These are phyloP conservation scores for Arthrinium phaeospermum DNA, from an alignment of 2,329 filamentous ascomycete species.

Conservation along the genomic window DNA sequence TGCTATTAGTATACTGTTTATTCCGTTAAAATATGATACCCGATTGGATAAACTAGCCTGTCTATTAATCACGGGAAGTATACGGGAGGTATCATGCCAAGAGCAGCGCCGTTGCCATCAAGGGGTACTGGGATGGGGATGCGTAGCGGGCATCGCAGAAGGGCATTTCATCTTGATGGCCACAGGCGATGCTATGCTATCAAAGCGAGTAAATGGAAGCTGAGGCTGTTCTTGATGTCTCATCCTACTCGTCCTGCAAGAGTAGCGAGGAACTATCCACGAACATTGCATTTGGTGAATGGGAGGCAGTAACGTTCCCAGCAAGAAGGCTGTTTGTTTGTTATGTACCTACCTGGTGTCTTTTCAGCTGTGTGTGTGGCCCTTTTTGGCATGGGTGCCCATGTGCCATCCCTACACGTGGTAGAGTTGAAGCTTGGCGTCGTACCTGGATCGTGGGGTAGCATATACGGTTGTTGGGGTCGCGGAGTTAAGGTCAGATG, in stretches of 20 bases:
- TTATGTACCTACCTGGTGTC: not conserved
- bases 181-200: not conserved
- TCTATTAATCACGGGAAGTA: too few species aligned
- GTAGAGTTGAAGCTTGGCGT: conserved; percentile 1
- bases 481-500: conserved; percentile 14
- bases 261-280: not conserved
- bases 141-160: not conserved
- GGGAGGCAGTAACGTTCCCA: not conserved
- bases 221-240: not conserved
- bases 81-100: too few species aligned
- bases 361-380: not conserved
- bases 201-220: not conserved
- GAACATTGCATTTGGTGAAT: not conserved
- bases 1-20: too few species aligned
- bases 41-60: too few species aligned
- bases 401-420: conserved; percentile 17
- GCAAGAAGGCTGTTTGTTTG: not conserved
- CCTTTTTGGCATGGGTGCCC: not conserved
- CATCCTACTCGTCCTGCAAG: not conserved
- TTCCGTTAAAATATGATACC: too few species aligned
- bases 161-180: not conserved
- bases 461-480: conserved; percentile 2
- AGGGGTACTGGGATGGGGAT: not conserved
- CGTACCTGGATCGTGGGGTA: conserved; percentile 19
- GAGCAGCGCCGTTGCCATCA: too few species aligned